Evolutionary conservation across 2,329 filamentous ascomycete species (phyloP).

Genomic region (Metarhizium album): DNA sequence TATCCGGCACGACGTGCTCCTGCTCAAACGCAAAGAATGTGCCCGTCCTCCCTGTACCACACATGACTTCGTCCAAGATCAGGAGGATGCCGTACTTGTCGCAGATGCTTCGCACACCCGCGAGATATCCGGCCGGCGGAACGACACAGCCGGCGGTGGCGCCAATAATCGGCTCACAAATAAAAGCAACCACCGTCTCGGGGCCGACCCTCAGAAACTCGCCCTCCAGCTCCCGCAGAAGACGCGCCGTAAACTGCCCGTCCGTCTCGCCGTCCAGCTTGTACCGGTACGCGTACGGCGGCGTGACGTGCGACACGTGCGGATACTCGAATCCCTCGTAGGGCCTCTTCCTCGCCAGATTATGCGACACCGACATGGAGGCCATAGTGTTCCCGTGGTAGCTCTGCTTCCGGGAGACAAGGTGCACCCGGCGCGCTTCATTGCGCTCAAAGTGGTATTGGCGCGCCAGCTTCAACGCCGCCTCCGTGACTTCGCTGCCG

Average conservation of each 20-base stretch:
- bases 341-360: constrained; percentile 15
- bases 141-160: constrained; percentile 41
- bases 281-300: constrained; percentile 3
- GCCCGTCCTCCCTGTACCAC: constrained; percentile 22
- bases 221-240: constrained; percentile 33
- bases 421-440: constrained; percentile 24
- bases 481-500: constrained; percentile 30
- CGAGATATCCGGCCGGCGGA: constrained; percentile 40
- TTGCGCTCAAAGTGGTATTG: constrained; percentile 35
- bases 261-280: constrained; percentile 22
- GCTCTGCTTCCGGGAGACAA: constrained; percentile 32
- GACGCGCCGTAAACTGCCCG: constrained; percentile 26
- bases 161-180: constrained; percentile 39
- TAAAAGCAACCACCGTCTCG: constrained; percentile 34
- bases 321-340: constrained; percentile 17
- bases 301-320: neutral
- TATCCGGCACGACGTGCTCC: constrained; percentile 46
- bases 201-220: constrained; percentile 36
- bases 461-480: constrained; percentile 35
- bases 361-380: constrained; percentile 27
- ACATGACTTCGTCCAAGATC: constrained; percentile 30
- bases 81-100: constrained; percentile 33
- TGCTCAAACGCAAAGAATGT: constrained; percentile 54
- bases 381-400: constrained; percentile 43
- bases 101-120: constrained; percentile 3